phyloP scores from a whole-genome alignment of 805 yeast genomes.

The Pichia membranifaciens region DNA sequence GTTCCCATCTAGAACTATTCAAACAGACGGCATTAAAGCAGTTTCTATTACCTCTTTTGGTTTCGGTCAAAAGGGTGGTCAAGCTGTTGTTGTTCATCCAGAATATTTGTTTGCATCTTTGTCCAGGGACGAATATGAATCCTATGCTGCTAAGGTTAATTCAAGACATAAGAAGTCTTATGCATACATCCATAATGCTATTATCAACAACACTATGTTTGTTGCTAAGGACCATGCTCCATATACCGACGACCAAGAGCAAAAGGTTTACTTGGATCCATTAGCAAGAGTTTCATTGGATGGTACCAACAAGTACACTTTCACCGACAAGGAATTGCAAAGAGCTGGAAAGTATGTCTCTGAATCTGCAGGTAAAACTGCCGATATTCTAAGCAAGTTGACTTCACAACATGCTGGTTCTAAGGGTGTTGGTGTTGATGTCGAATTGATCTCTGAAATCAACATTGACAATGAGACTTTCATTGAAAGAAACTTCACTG shows the following conservation, averaged over 20 bases:
- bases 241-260: slow-evolving; percentile 82
- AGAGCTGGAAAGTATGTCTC: slow-evolving; percentile 37
- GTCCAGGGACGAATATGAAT: slow-evolving; percentile 62
- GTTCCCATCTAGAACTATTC: slow-evolving; percentile 89
- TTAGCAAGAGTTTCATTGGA: slow-evolving; percentile 60
- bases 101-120: slow-evolving; percentile 88
- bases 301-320: slow-evolving; percentile 38
- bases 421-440: slow-evolving; percentile 93
- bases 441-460: slow-evolving; percentile 76
- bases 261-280: slow-evolving; percentile 91
- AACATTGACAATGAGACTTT: slow-evolving; percentile 88
- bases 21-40: slow-evolving; percentile 97
- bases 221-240: slow-evolving; percentile 93
- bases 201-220: slow-evolving; percentile 85
- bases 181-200: slow-evolving; percentile 92
- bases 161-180: slow-evolving; percentile 85
- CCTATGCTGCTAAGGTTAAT: slow-evolving; percentile 63
- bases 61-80: slow-evolving; percentile 99
- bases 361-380: slow-evolving; percentile 49
- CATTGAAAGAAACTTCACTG: slow-evolving; percentile 87
- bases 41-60: slow-evolving; percentile 96
- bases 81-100: slow-evolving; percentile 85
- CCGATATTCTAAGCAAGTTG: slow-evolving; percentile 52
- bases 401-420: slow-evolving; percentile 40
- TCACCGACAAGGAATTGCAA: slow-evolving; percentile 48